These are phyloP conservation scores for Psilocybe sp. DNA, from an alignment of 768 basidiomycete genomes.

Conservation along the genomic window DNA sequence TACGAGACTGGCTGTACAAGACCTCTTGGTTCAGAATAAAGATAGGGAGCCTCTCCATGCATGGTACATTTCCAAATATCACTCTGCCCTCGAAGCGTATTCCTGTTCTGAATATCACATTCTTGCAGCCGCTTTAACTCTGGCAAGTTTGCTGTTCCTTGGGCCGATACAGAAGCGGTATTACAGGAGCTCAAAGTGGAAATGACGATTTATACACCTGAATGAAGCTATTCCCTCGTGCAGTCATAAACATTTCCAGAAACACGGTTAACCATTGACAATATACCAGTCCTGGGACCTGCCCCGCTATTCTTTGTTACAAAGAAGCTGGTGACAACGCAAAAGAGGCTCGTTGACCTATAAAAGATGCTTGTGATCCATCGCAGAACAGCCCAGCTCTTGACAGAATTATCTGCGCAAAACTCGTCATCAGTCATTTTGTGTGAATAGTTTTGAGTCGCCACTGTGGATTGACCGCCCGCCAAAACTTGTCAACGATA, in stretches of 20 bases:
- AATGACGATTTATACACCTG: slow-evolving; percentile 32
- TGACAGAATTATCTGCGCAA: too few relatives aligned
- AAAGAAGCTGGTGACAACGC: slow-evolving; percentile 19
- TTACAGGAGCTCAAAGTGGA: slow-evolving; percentile 27
- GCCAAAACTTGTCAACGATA: too few relatives aligned
- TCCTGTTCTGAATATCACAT: neutral
- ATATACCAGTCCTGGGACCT: slow-evolving; percentile 24
- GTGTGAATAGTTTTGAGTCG: too few relatives aligned
- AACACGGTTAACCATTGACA: slow-evolving; percentile 13
- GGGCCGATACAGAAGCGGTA: slow-evolving; percentile 34
- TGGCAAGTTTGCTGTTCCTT: slow-evolving; percentile 42
- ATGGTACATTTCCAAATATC: slow-evolving; percentile 32
- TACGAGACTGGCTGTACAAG: slow-evolving; percentile 29
- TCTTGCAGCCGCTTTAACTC: slow-evolving; percentile 37
- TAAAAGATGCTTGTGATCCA: slow-evolving; percentile 23
- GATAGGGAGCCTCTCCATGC: slow-evolving; percentile 31
- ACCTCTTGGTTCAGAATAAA: slow-evolving; percentile 31
- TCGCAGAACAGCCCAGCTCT: slow-evolving; percentile 21
- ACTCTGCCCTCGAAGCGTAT: neutral
- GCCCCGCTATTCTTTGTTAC: slow-evolving; percentile 16
- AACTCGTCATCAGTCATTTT: too few relatives aligned
- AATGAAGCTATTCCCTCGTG: neutral
- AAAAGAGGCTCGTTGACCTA: slow-evolving; percentile 12
- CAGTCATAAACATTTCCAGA: neutral
- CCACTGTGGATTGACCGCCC: too few relatives aligned